Evolutionary conservation across 164 flowering plant genomes (phyloP).

Genomic region (Tetrastigma voinierianum): DNA sequence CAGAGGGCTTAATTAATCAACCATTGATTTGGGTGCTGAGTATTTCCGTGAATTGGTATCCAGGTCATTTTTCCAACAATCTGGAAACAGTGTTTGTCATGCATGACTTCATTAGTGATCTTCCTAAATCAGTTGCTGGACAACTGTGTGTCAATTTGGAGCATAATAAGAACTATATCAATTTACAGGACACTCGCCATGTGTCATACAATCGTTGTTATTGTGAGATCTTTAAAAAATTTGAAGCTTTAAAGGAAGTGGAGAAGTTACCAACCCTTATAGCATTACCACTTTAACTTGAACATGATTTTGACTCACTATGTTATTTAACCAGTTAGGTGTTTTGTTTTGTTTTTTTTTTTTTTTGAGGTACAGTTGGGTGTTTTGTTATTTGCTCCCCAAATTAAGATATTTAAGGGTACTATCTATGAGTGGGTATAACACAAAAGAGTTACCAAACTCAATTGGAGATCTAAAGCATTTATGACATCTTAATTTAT

Average conservation of each 20-base stretch:
- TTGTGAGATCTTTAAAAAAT: too few species aligned
- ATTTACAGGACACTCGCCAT: neutral
- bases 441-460: neutral
- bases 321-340: too few species aligned
- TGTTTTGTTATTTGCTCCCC: too few species aligned
- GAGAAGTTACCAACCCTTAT: neutral
- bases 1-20: constrained; percentile 2
- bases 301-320: too few species aligned
- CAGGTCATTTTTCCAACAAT: constrained; percentile 5
- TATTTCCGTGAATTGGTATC: neutral
- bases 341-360: too few species aligned
- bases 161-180: neutral
- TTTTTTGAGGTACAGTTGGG: too few species aligned
- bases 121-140: neutral
- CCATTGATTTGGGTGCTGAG: neutral
- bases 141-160: too few species aligned
- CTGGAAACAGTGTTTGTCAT: neutral
- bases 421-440: too few species aligned
- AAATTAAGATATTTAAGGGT: too few species aligned
- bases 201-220: neutral
- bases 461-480: constrained; percentile 4
- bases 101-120: constrained; percentile 8
- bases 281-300: too few species aligned
- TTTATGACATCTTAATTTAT: constrained; percentile 5
- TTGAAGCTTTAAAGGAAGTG: neutral